Base-by-base conservation (phyloP, 345 rosid species). In the Mangifera indica region DNA sequence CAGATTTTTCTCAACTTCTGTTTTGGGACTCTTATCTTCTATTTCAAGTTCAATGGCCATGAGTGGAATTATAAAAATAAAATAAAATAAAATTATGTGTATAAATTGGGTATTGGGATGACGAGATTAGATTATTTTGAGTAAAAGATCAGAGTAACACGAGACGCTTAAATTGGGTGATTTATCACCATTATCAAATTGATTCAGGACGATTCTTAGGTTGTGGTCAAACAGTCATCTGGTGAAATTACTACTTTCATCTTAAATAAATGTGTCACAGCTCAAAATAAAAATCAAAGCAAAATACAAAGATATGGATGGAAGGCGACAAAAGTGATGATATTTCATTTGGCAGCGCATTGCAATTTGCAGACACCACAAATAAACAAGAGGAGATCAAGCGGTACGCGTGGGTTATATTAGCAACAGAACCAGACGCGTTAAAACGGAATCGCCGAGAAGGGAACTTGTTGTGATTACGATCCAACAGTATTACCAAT, bases 331-430 rank as follows among this genome's bases (percentile, higher is more conserved):
- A 69, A 69, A 9, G 6, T 13, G 81, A 74, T 13, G 81, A 74
- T 66, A 54, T 65, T 55, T 46, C 57, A 13, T 3, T 54, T 11
- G 0, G 59, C 13, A 5, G 7, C 55, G 15, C 22, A 51, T n/a
- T 14, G n/a, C 5, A 22, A 6, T 40, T n/a, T 14, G n/a, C 5
- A 22, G 4, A 7, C 46, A 25, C 86, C 86, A 80, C 86, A 78
- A 52, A 74, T 57, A 70, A 45, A 37, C 3, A 5, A 53, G 55
- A 51, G 80, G 67, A 58, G 61, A 72, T 18, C 48, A 40, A 48
- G 6, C 12, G 58, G 64, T 37, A 74, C 86, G 76, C 80, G 84
- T 72, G 86, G 73, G 73, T 11, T 34, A 34, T 4, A 46, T 1
- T n/a, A 14, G 49, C 29, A 9, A 51, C 13, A 21, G 20, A 11